Conservation (phyloP, 257 asterid genomes). For the Solanum clarkiae region DNA sequence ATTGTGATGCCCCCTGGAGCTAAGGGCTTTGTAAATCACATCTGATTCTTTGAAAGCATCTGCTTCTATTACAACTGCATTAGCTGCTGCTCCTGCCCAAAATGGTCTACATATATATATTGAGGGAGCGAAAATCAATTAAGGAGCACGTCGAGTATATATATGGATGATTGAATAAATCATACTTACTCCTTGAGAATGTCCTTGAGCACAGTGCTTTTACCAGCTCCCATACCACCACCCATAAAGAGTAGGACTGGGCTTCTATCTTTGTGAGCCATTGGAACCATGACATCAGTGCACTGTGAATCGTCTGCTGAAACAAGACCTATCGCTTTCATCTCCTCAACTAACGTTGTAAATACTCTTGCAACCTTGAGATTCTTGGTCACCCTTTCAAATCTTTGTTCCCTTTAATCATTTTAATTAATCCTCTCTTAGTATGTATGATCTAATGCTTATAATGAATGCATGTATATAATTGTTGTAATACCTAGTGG, state of each 20-base stretch:
- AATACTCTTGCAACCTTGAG: slow-evolving; percentile 29
- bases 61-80: slow-evolving; percentile 21
- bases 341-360: slow-evolving; percentile 10
- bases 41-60: slow-evolving; percentile 97
- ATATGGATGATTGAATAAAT: background rate
- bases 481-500: slow-evolving; percentile 52
- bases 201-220: slow-evolving; percentile 15
- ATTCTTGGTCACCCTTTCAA: slow-evolving; percentile 88
- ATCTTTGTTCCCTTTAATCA: slow-evolving; percentile 64
- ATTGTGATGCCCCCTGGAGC: slow-evolving; percentile 70
- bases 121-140: background rate
- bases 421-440: background rate
- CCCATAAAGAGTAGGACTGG: slow-evolving; percentile 17
- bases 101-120: slow-evolving; percentile 7
- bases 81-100: slow-evolving; percentile 13
- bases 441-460: background rate
- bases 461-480: background rate
- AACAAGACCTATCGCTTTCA: slow-evolving; percentile 13
- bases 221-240: slow-evolving; percentile 18
- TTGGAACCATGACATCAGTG: slow-evolving; percentile 15
- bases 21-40: slow-evolving; percentile 75
- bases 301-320: slow-evolving; percentile 8
- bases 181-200: slow-evolving; percentile 12
- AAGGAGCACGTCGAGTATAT: background rate
- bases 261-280: slow-evolving; percentile 17